Evolutionary conservation across 306 rosid species (phyloP), one percentile per base, ranked within the genome.

Genomic region (Quercus aquifolioides): DNA sequence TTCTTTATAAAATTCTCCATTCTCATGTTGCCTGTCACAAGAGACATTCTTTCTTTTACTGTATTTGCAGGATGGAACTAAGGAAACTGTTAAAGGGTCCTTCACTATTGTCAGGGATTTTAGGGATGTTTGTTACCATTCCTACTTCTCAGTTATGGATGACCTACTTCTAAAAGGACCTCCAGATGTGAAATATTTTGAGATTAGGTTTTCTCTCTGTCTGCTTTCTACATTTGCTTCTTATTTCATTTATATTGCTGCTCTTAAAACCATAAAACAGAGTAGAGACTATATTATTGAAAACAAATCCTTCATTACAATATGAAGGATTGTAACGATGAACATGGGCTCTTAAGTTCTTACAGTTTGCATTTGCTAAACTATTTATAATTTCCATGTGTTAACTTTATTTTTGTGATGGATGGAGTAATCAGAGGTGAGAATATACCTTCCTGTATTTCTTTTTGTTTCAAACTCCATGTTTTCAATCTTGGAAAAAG

Each of bases 101-200:
- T 86, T 74, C 62, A 89, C 86, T 43, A 88, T 89, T 76, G 94
- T 96, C 54, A 87, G 88, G 86, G 99, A 96, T 85, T 80, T 89
- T 70, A 67, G n/a, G 57, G 96, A 96, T 87, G 82, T 91, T 71
- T 93, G 89, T 82, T 88, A 68, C 81, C 82, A 88, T 86, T 90
- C 99, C 20, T 96, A 96, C 85, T 88, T 88, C 77, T 89, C 98
- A 18, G 65, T 91, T 81, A 91, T 93, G 98, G 87, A 83, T 60
- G 98, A 96, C 75, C 86, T 96, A 55, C 84, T 46, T 33, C 76
- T 54, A 17, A 86, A 77, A 74, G 91, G 82, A 73, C 89, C 96
- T 74, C 89, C 94, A 4, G 70, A 74, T 49, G 85, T 77, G 76
- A 86, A 90, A 82, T 91, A 89, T 75, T 90, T 82, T 74, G 99